Base-by-base conservation (phyloP, 1,284 basidiomycete genomes). In the Pseudozyma flocculosa region DNA sequence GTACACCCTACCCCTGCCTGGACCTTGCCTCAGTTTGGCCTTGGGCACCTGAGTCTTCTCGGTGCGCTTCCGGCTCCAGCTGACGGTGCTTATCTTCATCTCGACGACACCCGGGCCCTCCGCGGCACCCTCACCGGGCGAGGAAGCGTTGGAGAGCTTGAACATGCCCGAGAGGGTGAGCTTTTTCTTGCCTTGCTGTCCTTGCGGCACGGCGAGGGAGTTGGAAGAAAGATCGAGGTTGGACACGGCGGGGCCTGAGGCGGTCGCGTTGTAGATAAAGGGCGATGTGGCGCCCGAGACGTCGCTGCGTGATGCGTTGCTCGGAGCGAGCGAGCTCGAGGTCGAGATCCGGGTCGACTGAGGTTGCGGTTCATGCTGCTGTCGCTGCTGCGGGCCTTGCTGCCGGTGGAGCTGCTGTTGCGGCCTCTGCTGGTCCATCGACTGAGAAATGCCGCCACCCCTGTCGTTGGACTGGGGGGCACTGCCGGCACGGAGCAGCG, bases 11-110 rank as follows among this genome's bases (percentile, higher is more conserved):
- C 64, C 64, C 8, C 64, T 36, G 5, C 64, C 64, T 0, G 64
- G 55, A 17, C 60, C 64, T 38, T 55, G 55, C 18, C 49, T 21
- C 22, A 67, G 43, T 24, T 67, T 45, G 19, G 19, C 48, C 21
- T 60, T 59, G 4, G 64, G 60, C 11, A 50, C 47, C 0, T 36
- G 36, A 1, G 53, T 50, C 18, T 58, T 60, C 19, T 60, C 61
- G 7, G 50, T 67, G 23, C 51, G 34, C 39, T 60, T 63, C 14
- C 54, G 21, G 21, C 55, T 53, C 61, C 56, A 60, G 24, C 61
- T 67, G 10, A 64, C 53, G 9, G 13, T 30, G 15, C 4, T 43
- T 22, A 19, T 50, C 37, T 23, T 36, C 44, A 21, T 42, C 40
- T 19, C 21, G 9, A 40, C 10, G 39, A 40, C 9, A 10, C 32